phyloP scores from a whole-genome alignment of 306 rosid species.

The Albizia julibrissin region DNA sequence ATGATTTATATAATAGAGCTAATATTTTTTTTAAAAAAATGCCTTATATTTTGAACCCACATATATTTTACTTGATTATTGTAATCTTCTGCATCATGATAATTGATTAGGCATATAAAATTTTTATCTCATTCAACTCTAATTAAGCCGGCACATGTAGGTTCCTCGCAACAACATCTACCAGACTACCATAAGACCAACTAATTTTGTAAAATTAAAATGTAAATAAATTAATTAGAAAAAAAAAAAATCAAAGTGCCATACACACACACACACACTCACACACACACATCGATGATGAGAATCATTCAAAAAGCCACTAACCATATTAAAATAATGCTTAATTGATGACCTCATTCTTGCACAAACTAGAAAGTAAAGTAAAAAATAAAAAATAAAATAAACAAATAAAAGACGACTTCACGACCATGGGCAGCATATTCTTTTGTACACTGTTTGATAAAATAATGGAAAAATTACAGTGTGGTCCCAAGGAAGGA shows the following conservation, averaged over 20 bases:
- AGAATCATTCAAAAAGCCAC: slow-evolving; percentile 37
- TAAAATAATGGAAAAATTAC: too few species aligned
- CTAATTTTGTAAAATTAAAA: slow-evolving; percentile 1
- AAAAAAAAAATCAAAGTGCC: slow-evolving; percentile 12
- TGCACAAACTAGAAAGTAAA: neutral
- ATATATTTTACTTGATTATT: too few species aligned
- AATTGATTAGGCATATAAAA: slow-evolving; percentile 47
- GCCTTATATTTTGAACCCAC: too few species aligned
- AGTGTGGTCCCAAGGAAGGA: too few species aligned
- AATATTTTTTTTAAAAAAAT: too few species aligned
- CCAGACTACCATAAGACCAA: slow-evolving; percentile 31
- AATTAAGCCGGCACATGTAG: slow-evolving; percentile 28
- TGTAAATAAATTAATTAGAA: slow-evolving; percentile 7
- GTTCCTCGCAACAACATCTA: slow-evolving; percentile 42
- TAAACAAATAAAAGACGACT: neutral
- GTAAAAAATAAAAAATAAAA: neutral
- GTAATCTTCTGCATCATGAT: slow-evolving; percentile 37
- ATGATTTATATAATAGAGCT: too few species aligned
- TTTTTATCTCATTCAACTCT: slow-evolving; percentile 16
- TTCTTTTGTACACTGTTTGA: slow-evolving; percentile 1
- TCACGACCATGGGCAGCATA: slow-evolving; percentile 33
- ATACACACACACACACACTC: fast-evolving
- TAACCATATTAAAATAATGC: slow-evolving; percentile 29
- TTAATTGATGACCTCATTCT: slow-evolving; percentile 40
- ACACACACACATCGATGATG: neutral